Base-by-base conservation (phyloP, 2,329 filamentous ascomycete genomes). In the Aspergillus vadensis region DNA sequence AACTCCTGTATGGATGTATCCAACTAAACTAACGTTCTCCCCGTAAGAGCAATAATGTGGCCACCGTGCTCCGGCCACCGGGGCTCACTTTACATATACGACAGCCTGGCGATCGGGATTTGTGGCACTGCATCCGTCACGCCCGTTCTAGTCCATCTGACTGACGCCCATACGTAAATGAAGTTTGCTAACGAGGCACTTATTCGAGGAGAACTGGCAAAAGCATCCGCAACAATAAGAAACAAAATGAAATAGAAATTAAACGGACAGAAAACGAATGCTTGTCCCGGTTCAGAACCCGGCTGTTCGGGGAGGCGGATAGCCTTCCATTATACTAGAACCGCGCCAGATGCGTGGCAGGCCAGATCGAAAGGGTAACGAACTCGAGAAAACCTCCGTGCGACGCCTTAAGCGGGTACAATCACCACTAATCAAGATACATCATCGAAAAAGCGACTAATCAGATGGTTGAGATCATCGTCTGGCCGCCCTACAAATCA, bases 381-480 rank as follows among this genome's bases (percentile, higher is more conserved):
- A 41, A 12, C 38, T 54, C 41, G 23, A 54, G n/a, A 55, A 55
- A 55, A 36, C 23, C 52, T 55, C 52, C 52, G 52, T 55, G 52
- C 52, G 52, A 55, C 52, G 52, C 38, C 10, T 21, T 55, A 43
- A 39, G 52, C 52, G 52, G 39, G 27, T 43, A 25, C 27, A 55
- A 44, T 55, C 52, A 43, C 39, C 41, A 57, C 62, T 55, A 60
- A 58, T 43, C 14, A 62, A 67, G 65, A 64, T 64, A 61, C 64
- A 64, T 63, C 57, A 61, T 59, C 43, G 48, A 58, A 56, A 49
- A 30, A 49, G 17, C 57, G 55, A 60, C 53, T 61, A 57, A 64
- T 65, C 65, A 63, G 65, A 67, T 63, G 59, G 59, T 63, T 65
- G 61, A 67, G 66, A 67, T 68, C 66, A 68, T 68, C 66, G 51